These are phyloP conservation scores for Platanthera zijinensis DNA, from an alignment of 106 monocot species.

Conservation along the genomic window DNA sequence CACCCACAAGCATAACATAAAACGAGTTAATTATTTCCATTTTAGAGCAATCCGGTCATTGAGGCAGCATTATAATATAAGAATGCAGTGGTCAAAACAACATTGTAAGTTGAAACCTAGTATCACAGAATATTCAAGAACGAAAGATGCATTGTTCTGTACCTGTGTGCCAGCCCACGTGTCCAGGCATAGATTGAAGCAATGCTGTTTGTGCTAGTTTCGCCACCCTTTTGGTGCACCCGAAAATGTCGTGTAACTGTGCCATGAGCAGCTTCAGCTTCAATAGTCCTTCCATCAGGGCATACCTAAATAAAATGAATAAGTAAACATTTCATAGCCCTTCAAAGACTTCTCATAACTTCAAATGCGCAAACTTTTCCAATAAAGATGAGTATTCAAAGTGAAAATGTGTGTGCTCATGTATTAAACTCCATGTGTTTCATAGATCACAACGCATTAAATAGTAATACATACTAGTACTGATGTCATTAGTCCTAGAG, in stretches of 20 bases:
- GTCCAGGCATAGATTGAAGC: slow-evolving; percentile 97
- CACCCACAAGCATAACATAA: neutral
- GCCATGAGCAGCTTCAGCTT: slow-evolving; percentile 97
- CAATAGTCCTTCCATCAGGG: slow-evolving; percentile 92
- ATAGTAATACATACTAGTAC: slow-evolving; percentile 43
- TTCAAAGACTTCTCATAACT: neutral
- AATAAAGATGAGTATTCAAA: neutral
- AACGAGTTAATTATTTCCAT: neutral
- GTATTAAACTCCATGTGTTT: neutral
- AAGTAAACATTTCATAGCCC: neutral
- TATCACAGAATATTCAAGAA: neutral
- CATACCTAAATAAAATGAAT: slow-evolving; percentile 35
- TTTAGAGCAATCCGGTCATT: neutral
- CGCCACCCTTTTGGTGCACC: slow-evolving; percentile 81
- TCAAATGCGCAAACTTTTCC: neutral
- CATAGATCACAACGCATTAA: neutral
- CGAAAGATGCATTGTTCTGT: neutral
- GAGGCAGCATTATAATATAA: neutral
- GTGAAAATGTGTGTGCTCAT: neutral
- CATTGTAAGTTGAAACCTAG: neutral
- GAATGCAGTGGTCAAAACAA: neutral
- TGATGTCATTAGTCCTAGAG: slow-evolving; percentile 93
- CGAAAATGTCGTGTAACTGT: slow-evolving; percentile 90
- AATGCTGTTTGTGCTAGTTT: slow-evolving; percentile 97
- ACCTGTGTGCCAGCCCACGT: slow-evolving; percentile 81